phyloP scores from a whole-genome alignment of 306 rosid species.

The Hippophae rhamnoides region DNA sequence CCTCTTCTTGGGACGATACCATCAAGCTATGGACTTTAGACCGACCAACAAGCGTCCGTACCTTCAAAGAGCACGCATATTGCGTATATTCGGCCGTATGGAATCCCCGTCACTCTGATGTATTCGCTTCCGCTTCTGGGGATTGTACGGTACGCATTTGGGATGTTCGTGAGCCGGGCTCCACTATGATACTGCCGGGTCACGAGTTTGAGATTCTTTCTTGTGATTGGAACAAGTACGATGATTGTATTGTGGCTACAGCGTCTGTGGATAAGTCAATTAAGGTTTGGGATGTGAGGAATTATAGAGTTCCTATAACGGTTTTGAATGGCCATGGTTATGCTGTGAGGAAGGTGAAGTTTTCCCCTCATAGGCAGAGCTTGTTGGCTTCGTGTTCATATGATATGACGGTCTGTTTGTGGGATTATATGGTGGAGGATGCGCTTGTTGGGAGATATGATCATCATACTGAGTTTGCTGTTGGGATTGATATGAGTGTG shows the following conservation, averaged over 20 bases:
- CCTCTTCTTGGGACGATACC: slow-evolving; percentile 90
- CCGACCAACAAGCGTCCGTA: slow-evolving; percentile 66
- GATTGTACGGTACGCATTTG: slow-evolving; percentile 82
- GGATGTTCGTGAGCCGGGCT: slow-evolving; percentile 81
- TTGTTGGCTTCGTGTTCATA: slow-evolving; percentile 70
- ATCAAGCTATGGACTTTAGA: slow-evolving; percentile 82
- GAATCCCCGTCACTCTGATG: slow-evolving; percentile 90
- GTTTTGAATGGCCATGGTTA: slow-evolving; percentile 76
- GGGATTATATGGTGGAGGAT: slow-evolving; percentile 91
- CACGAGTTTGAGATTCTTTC: slow-evolving; percentile 65
- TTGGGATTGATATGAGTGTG: slow-evolving; percentile 90
- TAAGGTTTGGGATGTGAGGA: slow-evolving; percentile 85
- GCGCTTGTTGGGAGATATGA: slow-evolving; percentile 76
- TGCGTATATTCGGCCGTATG: slow-evolving; percentile 82
- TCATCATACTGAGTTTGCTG: slow-evolving; percentile 82
- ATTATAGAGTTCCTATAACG: slow-evolving; percentile 42
- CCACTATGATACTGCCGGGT: slow-evolving; percentile 74
- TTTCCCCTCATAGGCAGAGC: slow-evolving; percentile 66
- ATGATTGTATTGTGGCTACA: slow-evolving; percentile 65
- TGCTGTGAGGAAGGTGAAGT: slow-evolving; percentile 67
- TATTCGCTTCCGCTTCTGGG: slow-evolving; percentile 92
- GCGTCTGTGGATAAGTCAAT: slow-evolving; percentile 79
- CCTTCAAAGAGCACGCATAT: slow-evolving; percentile 86
- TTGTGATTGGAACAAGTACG: slow-evolving; percentile 90
- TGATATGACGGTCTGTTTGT: slow-evolving; percentile 81